Conservation (phyloP, 805 yeast species). For the Danielia oregonensis region DNA sequence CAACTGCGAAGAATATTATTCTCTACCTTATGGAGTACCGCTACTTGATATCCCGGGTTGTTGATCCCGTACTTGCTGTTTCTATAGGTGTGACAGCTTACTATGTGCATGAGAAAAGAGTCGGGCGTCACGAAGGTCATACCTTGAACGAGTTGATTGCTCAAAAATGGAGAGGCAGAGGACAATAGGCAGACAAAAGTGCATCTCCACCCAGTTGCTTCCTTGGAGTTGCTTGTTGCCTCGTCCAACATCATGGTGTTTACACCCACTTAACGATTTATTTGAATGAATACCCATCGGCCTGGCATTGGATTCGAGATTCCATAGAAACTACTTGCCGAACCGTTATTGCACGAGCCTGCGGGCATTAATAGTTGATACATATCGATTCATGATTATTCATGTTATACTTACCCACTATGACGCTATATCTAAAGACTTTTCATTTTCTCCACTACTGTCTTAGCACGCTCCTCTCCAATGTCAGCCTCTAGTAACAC, state of each 20-base stretch:
- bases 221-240: too few relatives aligned
- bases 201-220: too few relatives aligned
- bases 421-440: neutral
- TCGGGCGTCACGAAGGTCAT: conserved; percentile 58
- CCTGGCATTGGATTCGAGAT: too few relatives aligned
- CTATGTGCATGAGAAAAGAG: conserved; percentile 58
- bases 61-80: conserved; percentile 66
- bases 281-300: too few relatives aligned
- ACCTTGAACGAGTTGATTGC: conserved; percentile 49
- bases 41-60: conserved; percentile 47
- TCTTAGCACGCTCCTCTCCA: conserved; percentile 21
- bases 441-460: conserved; percentile 26
- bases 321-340: too few relatives aligned
- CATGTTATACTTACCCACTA: too few relatives aligned
- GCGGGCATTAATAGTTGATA: too few relatives aligned
- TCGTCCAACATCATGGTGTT: too few relatives aligned
- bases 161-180: conserved; percentile 23
- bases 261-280: too few relatives aligned
- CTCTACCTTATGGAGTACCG: conserved; percentile 39
- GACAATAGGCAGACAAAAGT: neutral
- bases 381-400: too few relatives aligned
- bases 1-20: neutral
- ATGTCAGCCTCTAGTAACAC: conserved; percentile 31
- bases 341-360: too few relatives aligned
- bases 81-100: conserved; percentile 61